Percentiles rank a stretch among this genome's conserved stretches.
These are phyloP conservation scores for Globisporangium cederbergense DNA, from an alignment of 352 stramenopile species.

Conservation along the genomic window DNA sequence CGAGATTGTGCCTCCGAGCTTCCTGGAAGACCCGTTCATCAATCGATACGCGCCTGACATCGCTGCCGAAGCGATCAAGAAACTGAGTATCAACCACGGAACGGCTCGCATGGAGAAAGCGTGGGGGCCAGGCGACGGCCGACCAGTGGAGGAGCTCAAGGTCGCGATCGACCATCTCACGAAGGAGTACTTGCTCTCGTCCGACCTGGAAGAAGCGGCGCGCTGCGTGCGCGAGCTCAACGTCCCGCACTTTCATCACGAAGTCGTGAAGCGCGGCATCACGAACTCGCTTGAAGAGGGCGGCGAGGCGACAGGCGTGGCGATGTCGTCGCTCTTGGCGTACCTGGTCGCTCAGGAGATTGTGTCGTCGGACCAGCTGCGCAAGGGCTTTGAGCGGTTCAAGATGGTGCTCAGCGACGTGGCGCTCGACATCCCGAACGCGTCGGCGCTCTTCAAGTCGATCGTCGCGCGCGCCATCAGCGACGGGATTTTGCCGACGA, in stretches of 20 bases:
- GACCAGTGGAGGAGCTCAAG: slow-evolving; percentile 90
- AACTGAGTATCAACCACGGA: slow-evolving; percentile 96
- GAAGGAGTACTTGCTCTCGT: slow-evolving; percentile 94
- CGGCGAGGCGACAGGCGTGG: slow-evolving; percentile 37
- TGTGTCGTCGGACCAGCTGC: slow-evolving; percentile 51
- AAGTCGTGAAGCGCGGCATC: slow-evolving; percentile 90
- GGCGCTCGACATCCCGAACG: slow-evolving; percentile 65
- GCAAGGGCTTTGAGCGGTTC: slow-evolving; percentile 84
- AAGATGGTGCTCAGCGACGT: slow-evolving; percentile 64
- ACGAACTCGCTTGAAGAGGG: slow-evolving; percentile 54
- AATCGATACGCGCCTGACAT: slow-evolving; percentile 91
- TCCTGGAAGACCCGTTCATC: slow-evolving; percentile 96
- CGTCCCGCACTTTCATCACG: slow-evolving; percentile 95
- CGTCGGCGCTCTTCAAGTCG: slow-evolving; percentile 38
- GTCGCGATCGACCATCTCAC: slow-evolving; percentile 95
- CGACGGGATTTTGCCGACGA: slow-evolving; percentile 38
- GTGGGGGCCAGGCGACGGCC: slow-evolving; percentile 95
- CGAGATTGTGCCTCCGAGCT: slow-evolving; percentile 97
- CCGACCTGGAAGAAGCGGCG: slow-evolving; percentile 94
- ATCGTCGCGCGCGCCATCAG: slow-evolving; percentile 42
- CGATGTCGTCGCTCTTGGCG: slow-evolving; percentile 74
- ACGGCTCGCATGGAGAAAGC: slow-evolving; percentile 95
- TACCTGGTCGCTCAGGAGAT: slow-evolving; percentile 70
- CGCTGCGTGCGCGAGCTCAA: slow-evolving; percentile 93
- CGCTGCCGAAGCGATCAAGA: slow-evolving; percentile 94